Evolutionary conservation across 2,329 filamentous ascomycete genomes (phyloP), one percentile per base, ranked within the genome.

Genomic region (Verticillium zaregamsianum): DNA sequence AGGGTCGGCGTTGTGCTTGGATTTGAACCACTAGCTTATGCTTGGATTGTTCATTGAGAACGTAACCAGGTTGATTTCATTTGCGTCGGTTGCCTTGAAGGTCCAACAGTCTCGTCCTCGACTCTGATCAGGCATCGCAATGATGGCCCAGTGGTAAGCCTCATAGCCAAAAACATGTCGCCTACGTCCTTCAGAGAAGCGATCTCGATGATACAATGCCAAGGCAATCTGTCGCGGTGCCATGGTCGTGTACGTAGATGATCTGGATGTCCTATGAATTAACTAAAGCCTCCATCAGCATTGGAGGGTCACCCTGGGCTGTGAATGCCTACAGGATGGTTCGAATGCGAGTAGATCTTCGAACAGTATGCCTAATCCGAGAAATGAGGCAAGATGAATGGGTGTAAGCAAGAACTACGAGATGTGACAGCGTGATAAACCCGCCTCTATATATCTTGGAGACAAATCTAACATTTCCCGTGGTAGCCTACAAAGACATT

Each of bases 61-160:
- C 1, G 71, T 74, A 6, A 65, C 63, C 2, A 67, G 68, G 59
- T 75, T 67, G 59, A 74, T 70, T 7, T 69, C 64, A 1, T 68
- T 69, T 55, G 65, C 56, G 56, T 75, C 73, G 2, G 73, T 74
- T 3, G 72, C 73, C 9, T 73, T 71, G 55, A 66, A 74, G 1
- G 61, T 35, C 33, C 33, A 35, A 6, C 12, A 35, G 6, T 5
- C 6, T 35, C 37, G 37, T 25, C 12, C 32, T 39, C 23, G n/a
- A 33, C 37, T 17, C 25, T 28, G n/a, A 4, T n/a, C 5, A 63
- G 59, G 62, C 64, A 69, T 68, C 57, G 72, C 52, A 3, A 73
- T 52, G 20, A 75, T 68, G 11, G 61, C 67, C 73, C 72, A 74
- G 60, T 75, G 73, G 59, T 68, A 75, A 39, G 72, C 69, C 60